Percentiles rank a stretch among this genome's conserved stretches.
These are phyloP conservation scores for Stentor coeruleus DNA, from an alignment of 73 alveolate species.

Conservation along the genomic window DNA sequence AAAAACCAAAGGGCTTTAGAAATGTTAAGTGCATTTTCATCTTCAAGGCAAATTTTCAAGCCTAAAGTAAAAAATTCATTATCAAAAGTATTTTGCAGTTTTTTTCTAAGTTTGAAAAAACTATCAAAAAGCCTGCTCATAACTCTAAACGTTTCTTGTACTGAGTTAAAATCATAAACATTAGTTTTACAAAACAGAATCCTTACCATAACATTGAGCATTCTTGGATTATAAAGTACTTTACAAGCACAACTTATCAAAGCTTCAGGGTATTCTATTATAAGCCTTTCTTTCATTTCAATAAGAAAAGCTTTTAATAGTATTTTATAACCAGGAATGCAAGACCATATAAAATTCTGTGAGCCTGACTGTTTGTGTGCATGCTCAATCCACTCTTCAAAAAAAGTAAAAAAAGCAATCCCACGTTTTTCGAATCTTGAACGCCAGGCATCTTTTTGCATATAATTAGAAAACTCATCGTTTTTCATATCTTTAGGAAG, in stretches of 20 bases:
- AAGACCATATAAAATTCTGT: background rate
- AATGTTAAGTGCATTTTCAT: background rate
- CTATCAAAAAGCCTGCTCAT: no score
- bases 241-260: background rate
- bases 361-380: background rate
- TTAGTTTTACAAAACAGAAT: background rate
- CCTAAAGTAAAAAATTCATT: background rate
- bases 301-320: background rate
- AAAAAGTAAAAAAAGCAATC: background rate
- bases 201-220: background rate
- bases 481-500: background rate
- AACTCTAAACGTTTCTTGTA: background rate
- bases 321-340: background rate
- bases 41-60: background rate
- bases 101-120: background rate
- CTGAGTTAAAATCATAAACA: background rate
- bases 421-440: background rate
- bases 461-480: background rate
- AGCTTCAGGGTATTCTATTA: background rate
- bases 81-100: background rate
- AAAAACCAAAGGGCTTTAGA: background rate
- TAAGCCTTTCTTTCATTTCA: slow-evolving; percentile 1
- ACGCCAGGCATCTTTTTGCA: background rate
- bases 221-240: background rate
- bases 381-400: background rate